A percentile compares a stretch with the other conserved stretches of the same genome.
Conservation (phyloP, 163 green algal species). For the Smithsoniella earleae region DNA sequence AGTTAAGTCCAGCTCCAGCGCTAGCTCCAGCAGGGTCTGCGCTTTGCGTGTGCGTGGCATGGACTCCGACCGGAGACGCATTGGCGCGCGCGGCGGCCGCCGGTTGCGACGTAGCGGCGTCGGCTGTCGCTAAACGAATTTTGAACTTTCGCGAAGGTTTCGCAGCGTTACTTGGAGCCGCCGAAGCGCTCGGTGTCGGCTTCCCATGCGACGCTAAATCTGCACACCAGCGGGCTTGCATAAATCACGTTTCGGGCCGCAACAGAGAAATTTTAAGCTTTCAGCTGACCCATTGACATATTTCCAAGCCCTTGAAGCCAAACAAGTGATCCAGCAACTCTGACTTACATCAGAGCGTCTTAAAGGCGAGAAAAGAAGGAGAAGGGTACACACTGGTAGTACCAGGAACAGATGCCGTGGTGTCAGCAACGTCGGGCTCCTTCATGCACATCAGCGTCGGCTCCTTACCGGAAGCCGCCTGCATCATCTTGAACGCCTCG, state of each 20-base stretch:
- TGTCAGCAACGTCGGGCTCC: too few relatives aligned
- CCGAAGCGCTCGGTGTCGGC: neutral
- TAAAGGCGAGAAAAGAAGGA: too few relatives aligned
- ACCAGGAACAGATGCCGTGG: too few relatives aligned
- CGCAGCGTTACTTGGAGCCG: neutral
- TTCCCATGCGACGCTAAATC: neutral
- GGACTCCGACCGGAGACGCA: too few relatives aligned
- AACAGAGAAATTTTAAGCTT: neutral
- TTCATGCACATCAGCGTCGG: neutral
- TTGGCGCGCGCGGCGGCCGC: neutral
- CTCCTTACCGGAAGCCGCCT: neutral
- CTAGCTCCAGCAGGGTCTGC: too few relatives aligned
- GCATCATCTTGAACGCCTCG: neutral
- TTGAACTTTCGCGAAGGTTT: constrained; percentile 6
- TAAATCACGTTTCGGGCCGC: neutral
- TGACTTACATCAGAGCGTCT: neutral
- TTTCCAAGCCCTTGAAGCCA: neutral
- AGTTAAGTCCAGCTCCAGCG: neutral
- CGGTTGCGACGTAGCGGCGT: neutral
- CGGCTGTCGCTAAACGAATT: neutral
- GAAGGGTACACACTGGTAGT: too few relatives aligned
- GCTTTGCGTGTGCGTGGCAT: too few relatives aligned
- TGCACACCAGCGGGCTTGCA: neutral
- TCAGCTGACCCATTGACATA: neutral
- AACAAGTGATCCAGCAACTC: neutral